Conservation (phyloP, 768 basidiomycete species). For the Lactarius vividus region DNA sequence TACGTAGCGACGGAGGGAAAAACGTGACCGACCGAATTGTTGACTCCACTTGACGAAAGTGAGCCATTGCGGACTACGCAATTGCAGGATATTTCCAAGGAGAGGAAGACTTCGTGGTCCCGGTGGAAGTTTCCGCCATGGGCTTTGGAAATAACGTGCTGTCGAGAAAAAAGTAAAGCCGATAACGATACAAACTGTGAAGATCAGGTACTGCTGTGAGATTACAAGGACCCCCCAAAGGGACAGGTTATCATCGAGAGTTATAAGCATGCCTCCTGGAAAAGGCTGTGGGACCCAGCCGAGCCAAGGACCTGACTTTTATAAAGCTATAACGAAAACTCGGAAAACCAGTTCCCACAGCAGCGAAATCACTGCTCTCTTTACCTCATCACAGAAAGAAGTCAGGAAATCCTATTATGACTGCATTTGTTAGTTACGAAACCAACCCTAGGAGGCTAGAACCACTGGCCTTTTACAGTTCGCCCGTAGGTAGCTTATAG, state of each 20-base stretch:
- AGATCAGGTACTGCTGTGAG: not conserved
- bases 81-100: conserved; percentile 15
- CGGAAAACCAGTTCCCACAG: too few relatives aligned
- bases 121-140: conserved; percentile 25
- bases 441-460: too few relatives aligned
- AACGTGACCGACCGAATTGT: conserved; percentile 10
- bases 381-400: too few relatives aligned
- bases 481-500: too few relatives aligned
- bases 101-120: conserved; percentile 23
- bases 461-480: too few relatives aligned
- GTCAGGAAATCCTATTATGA: too few relatives aligned
- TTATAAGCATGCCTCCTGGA: not conserved
- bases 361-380: too few relatives aligned
- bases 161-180: not conserved
- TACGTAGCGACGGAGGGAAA: too few relatives aligned
- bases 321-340: too few relatives aligned
- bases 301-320: too few relatives aligned
- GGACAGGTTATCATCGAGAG: not conserved
- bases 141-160: conserved; percentile 20
- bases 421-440: too few relatives aligned
- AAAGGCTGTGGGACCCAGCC: too few relatives aligned
- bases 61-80: conserved; percentile 22
- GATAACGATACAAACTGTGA: not conserved
- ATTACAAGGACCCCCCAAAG: not conserved
- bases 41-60: conserved; percentile 20